These are phyloP conservation scores for Amphicarpaea edgeworthii DNA, from an alignment of 306 rosid genomes.

Conservation along the genomic window DNA sequence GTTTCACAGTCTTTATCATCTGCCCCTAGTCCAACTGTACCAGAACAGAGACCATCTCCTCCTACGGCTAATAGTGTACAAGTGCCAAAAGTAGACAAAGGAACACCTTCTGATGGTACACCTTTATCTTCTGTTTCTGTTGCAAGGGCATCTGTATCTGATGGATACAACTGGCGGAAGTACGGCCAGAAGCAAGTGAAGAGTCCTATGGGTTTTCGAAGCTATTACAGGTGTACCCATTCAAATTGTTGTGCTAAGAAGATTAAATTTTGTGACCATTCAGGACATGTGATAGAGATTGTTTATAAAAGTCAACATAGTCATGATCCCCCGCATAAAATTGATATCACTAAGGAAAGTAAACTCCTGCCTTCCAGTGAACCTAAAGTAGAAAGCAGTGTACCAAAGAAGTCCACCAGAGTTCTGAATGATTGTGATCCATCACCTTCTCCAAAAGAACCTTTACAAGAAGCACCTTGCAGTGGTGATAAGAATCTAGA, in stretches of 20 bases:
- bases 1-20: constrained; percentile 73
- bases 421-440: constrained; percentile 55
- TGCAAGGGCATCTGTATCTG: constrained; percentile 64
- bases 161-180: constrained; percentile 94
- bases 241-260: constrained; percentile 78
- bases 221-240: constrained; percentile 83
- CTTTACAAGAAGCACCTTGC: constrained; percentile 48
- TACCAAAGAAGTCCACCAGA: constrained; percentile 52
- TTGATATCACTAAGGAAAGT: constrained; percentile 55
- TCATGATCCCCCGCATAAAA: constrained; percentile 80
- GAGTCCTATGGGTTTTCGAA: constrained; percentile 83
- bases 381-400: constrained; percentile 50
- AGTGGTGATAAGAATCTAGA: constrained; percentile 60
- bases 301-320: constrained; percentile 80
- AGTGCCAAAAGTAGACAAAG: constrained; percentile 44
- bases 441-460: constrained; percentile 61
- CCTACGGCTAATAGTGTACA: constrained; percentile 45
- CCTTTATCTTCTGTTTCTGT: constrained; percentile 53
- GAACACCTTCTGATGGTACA: constrained; percentile 49
- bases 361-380: constrained; percentile 49
- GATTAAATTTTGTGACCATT: constrained; percentile 77
- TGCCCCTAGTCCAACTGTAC: constrained; percentile 57
- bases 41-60: constrained; percentile 47
- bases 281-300: constrained; percentile 62
- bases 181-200: constrained; percentile 97